These are phyloP conservation scores for Microsporum audouinii DNA, from an alignment of 2,329 filamentous ascomycete genomes.

Conservation along the genomic window DNA sequence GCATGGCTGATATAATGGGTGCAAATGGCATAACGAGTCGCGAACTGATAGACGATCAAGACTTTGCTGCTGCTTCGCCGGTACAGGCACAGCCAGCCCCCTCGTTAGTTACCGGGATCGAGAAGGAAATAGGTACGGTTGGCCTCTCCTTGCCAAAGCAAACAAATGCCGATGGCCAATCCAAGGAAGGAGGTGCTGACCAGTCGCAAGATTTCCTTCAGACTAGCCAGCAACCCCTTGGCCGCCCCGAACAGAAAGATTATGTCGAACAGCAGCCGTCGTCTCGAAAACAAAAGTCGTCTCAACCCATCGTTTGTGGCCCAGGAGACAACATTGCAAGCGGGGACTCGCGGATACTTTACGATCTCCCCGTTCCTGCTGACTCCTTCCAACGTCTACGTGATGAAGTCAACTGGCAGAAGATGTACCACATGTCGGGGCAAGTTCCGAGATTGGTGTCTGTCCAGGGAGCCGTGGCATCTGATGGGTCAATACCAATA, in stretches of 20 bases:
- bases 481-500: conserved; percentile 64
- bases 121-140: conserved; percentile 27
- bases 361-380: conserved; percentile 51
- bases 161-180: not conserved
- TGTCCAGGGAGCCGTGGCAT: conserved; percentile 62
- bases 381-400: conserved; percentile 59
- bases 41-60: conserved; percentile 45
- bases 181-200: not conserved
- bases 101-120: conserved; percentile 23
- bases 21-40: conserved; percentile 52
- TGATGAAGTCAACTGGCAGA: conserved; percentile 72
- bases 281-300: conserved; percentile 14
- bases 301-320: conserved; percentile 26
- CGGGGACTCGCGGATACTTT: conserved; percentile 65
- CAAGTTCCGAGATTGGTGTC: conserved; percentile 85
- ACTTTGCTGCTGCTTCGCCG: conserved; percentile 19
- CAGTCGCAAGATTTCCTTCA: not conserved
- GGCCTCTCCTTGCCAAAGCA: conserved; percentile 9
- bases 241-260: not conserved
- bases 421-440: conserved; percentile 84
- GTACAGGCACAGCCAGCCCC: conserved; percentile 16
- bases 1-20: conserved; percentile 63
- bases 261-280: not conserved
- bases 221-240: not conserved
- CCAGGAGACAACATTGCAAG: conserved; percentile 55